phyloP scores from a whole-genome alignment of 129 eudicot genomes.

The Centella asiatica region DNA sequence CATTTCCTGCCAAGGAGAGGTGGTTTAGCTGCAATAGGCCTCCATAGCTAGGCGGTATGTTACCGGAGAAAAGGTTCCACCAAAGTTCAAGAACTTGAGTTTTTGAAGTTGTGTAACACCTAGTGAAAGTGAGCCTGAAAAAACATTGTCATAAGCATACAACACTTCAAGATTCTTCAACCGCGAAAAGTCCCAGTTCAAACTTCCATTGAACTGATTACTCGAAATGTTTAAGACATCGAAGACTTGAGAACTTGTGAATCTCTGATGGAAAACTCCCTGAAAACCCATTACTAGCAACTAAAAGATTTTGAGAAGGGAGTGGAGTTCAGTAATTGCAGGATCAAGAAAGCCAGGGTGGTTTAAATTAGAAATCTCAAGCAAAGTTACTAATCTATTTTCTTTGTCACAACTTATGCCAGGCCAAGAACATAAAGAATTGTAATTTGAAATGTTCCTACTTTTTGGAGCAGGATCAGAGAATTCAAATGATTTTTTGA shows the following conservation, averaged over 20 bases:
- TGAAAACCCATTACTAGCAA: conserved; percentile 42
- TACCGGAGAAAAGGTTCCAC: conserved; percentile 62
- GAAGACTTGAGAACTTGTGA: conserved; percentile 24
- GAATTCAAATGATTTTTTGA: conserved; percentile 32
- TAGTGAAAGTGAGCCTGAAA: conserved; percentile 45
- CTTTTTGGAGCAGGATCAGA: conserved; percentile 26
- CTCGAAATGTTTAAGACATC: conserved; percentile 49
- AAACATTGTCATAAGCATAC: conserved; percentile 56
- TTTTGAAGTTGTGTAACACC: conserved; percentile 26
- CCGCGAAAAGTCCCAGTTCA: conserved; percentile 35
- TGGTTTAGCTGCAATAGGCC: conserved; percentile 28
- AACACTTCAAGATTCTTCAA: conserved; percentile 31
- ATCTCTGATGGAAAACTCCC: conserved; percentile 34
- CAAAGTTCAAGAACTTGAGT: conserved; percentile 42
- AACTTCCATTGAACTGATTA: conserved; percentile 45
- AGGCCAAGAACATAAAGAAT: conserved; percentile 49
- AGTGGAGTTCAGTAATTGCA: conserved; percentile 26
- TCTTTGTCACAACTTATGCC: conserved; percentile 38
- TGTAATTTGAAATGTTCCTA: conserved; percentile 40
- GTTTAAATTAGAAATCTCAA: conserved; percentile 50
- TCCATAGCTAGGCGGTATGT: conserved; percentile 43
- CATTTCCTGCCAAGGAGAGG: conserved; percentile 61
- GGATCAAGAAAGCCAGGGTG: conserved; percentile 57
- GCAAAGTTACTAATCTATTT: conserved; percentile 19
- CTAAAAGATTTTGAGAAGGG: conserved; percentile 27